Conservation (phyloP, 1,284 basidiomycete genomes). For the Fomitopsis palustris region DNA sequence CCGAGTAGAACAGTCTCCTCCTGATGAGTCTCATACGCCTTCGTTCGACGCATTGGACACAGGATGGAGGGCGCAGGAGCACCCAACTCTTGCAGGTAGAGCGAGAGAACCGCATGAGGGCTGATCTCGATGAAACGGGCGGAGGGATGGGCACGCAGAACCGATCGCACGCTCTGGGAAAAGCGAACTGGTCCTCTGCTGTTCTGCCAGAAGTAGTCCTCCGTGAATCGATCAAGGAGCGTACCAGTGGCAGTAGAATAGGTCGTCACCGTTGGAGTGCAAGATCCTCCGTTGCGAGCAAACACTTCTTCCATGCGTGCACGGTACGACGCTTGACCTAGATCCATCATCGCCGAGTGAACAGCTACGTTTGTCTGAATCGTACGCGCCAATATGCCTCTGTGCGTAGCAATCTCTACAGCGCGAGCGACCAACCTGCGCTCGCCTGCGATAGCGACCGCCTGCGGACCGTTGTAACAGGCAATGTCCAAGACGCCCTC, state of each 20-base stretch:
- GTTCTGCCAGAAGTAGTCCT: slow-evolving; percentile 36
- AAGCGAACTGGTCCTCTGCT: slow-evolving; percentile 31
- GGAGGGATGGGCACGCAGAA: slow-evolving; percentile 12
- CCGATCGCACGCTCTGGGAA: slow-evolving; percentile 16
- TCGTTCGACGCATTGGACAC: not conserved
- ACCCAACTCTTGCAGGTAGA: slow-evolving; percentile 20
- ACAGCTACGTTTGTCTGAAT: slow-evolving; percentile 31
- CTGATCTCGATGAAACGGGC: slow-evolving; percentile 31
- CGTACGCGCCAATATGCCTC: slow-evolving; percentile 29
- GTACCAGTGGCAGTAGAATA: slow-evolving; percentile 26
- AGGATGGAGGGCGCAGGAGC: not conserved
- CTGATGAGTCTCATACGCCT: too few relatives aligned
- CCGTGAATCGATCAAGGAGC: slow-evolving; percentile 17
- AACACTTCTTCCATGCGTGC: slow-evolving; percentile 24
- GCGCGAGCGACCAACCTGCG: slow-evolving; percentile 25
- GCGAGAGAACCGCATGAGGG: slow-evolving; percentile 34
- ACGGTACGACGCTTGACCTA: slow-evolving; percentile 25
- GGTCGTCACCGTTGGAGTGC: slow-evolving; percentile 13
- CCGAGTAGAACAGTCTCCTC: not conserved
- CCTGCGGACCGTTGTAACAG: slow-evolving; percentile 34
- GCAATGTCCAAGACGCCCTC: slow-evolving; percentile 28
- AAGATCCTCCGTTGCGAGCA: slow-evolving; percentile 14
- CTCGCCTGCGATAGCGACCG: slow-evolving; percentile 33
- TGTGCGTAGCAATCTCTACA: slow-evolving; percentile 21
- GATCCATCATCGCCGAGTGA: slow-evolving; percentile 32